Base-by-base conservation (phyloP, 306 rosid genomes). In the Prunus campanulata region DNA sequence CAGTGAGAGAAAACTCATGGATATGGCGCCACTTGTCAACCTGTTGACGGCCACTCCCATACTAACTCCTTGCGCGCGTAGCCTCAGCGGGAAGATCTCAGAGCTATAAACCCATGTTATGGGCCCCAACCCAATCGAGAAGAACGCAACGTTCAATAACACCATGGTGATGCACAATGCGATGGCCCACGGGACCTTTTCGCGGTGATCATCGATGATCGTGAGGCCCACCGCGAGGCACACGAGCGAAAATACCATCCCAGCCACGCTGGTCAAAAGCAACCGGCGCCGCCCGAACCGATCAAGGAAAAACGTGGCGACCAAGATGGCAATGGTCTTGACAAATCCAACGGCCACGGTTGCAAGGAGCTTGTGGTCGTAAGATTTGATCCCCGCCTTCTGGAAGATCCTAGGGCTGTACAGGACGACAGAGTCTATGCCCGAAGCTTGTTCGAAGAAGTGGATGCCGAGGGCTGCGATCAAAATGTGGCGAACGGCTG, bases 91-190 rank as follows among this genome's bases (percentile, higher is more conserved):
- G 18, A 86, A 88, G 0, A 91, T 86, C 83, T 90, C 97, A 0
- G 94, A 80, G 20, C 85, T 83, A 54, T 91, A 91, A 2, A 89
- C 93, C 91, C 91, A 82, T 11, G 97, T 71, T 51, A 90, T 80
- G 50, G 97, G 97, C 0, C 95, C 95, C 44, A 87, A 74, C 20
- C 93, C 97, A 1, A 91, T 88, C 0, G 95, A 91, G 59, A 91
- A 91, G 14, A 85, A 74, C 20, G 20, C 20, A 20, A 20, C 20
- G 20, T 20, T 20, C 20, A 20, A 20, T 20, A 20, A 20, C 20
- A 20, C 20, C 20, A 20, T 20, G 20, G 20, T 20, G 20, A 20
- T 20, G 20, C 20, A 20, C 20, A 20, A 20, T 20, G 20, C 20
- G 20, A 20, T 20, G 20, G 20, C 20, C 20, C 20, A 20, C 20